Evolutionary conservation across 2,329 filamentous ascomycete genomes (phyloP).

Genomic region (Proliferodiscus dingleyae): DNA sequence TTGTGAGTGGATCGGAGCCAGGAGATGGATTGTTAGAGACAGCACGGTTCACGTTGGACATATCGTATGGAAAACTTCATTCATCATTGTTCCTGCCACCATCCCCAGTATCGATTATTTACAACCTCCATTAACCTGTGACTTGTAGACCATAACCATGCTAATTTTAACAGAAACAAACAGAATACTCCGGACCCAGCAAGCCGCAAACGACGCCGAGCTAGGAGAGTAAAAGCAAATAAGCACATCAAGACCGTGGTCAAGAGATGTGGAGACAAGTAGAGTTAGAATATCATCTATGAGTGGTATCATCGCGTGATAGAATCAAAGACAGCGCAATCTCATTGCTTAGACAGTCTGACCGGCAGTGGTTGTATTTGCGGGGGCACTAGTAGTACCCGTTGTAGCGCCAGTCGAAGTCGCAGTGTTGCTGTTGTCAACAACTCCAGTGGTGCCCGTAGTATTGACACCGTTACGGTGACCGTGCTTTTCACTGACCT

Average conservation of each 20-base stretch:
- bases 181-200: background rate
- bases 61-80: too few species aligned
- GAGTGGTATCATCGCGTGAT: background rate
- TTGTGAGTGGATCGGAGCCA: too few species aligned
- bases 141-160: background rate
- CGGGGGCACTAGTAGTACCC: constrained; percentile 1
- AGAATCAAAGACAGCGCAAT: background rate
- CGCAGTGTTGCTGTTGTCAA: background rate
- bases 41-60: too few species aligned
- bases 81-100: too few species aligned
- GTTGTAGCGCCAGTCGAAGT: background rate
- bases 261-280: background rate
- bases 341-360: constrained; percentile 6
- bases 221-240: background rate
- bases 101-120: too few species aligned
- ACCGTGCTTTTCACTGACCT: background rate
- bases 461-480: background rate
- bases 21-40: too few species aligned
- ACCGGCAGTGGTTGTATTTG: background rate
- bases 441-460: constrained; percentile 1
- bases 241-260: background rate
- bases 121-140: too few species aligned
- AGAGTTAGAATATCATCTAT: background rate
- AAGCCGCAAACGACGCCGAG: background rate
- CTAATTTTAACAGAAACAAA: background rate